Base-by-base conservation (phyloP, 139 green algal species). In the Haematococcus sp. region DNA sequence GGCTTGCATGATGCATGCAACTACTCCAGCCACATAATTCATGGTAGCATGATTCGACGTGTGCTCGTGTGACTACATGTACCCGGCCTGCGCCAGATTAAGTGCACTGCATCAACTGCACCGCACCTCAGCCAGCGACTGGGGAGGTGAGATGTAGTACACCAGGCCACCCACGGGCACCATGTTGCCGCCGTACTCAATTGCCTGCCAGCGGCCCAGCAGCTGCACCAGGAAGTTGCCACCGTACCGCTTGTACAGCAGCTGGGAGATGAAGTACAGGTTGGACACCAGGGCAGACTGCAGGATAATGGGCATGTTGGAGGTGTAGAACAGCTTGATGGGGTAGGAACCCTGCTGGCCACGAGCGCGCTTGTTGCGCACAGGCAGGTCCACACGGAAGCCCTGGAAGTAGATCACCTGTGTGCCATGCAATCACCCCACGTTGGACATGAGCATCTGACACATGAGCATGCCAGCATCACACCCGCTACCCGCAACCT, bases 321-420 rank as follows among this genome's bases (percentile, higher is more conserved):
- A 96, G 70, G 96, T 99, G 92, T 99, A 99, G 87, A 99, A 99
- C 30, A 99, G 91, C 92, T 99, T 99, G 91, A 99, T 99, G 63
- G 96, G 94, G 91, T 98, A 99, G 70, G 82, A 91, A 76, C 86
- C 82, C 83, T 91, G 84, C 69, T 93, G 85, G 49, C 95, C 93
- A 25, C 96, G 86, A 31, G 86, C 74, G 60, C 90, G 88, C 92
- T 98, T 98, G 85, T 88, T 96, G 74, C 91, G 88, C 46, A 99
- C 91, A 30, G 96, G 95, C 54, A 99, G 92, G 76, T 99, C 96
- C 23, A 99, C 95, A 28, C 93, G 90, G 90, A 99, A 99, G 71
- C 96, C 96, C 86, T 93, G 87, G 73, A 86, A 56, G 72, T 78
- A 77, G 46, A 72, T 72, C 11, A 73, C 65, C 71, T 72, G 66